These are phyloP conservation scores for Dalechampia spathulata DNA, from an alignment of 441 rosid genomes.

Conservation along the genomic window DNA sequence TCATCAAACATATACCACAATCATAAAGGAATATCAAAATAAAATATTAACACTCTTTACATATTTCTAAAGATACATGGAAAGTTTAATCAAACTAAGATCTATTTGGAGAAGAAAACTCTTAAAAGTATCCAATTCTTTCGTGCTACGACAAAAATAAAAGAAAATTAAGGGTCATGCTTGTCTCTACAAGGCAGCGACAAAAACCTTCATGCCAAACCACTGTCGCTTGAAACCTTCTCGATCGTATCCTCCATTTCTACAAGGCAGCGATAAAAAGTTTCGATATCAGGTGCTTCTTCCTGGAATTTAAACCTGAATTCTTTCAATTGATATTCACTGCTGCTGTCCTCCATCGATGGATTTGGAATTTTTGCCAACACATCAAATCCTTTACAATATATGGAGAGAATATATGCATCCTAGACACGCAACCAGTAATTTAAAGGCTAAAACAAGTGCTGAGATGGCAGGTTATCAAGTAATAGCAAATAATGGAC, in stretches of 20 bases:
- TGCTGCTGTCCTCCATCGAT: slow-evolving; percentile 27
- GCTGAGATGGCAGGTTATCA: too few species aligned
- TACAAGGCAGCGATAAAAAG: slow-evolving; percentile 62
- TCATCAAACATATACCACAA: not conserved
- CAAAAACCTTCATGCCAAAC: slow-evolving; percentile 34
- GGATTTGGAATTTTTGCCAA: slow-evolving; percentile 55
- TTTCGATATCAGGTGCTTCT: slow-evolving; percentile 55
- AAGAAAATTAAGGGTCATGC: too few species aligned
- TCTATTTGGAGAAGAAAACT: not conserved
- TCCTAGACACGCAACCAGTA: slow-evolving; percentile 37
- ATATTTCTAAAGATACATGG: not conserved
- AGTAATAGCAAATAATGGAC: too few species aligned
- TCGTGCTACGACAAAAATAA: too few species aligned
- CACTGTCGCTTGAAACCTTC: slow-evolving; percentile 70
- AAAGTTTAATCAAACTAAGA: not conserved
- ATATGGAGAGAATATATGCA: slow-evolving; percentile 62
- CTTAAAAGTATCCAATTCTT: too few species aligned
- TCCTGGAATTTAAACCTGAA: slow-evolving; percentile 65
- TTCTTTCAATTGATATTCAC: slow-evolving; percentile 71
- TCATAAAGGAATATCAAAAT: not conserved
- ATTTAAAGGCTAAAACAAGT: not conserved
- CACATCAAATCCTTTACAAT: slow-evolving; percentile 71
- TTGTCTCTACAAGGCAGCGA: too few species aligned
- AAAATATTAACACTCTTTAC: not conserved
- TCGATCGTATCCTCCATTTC: slow-evolving; percentile 76